Base-by-base conservation (phyloP, 23 red algal genomes). In the Gracilaria gracilis region DNA sequence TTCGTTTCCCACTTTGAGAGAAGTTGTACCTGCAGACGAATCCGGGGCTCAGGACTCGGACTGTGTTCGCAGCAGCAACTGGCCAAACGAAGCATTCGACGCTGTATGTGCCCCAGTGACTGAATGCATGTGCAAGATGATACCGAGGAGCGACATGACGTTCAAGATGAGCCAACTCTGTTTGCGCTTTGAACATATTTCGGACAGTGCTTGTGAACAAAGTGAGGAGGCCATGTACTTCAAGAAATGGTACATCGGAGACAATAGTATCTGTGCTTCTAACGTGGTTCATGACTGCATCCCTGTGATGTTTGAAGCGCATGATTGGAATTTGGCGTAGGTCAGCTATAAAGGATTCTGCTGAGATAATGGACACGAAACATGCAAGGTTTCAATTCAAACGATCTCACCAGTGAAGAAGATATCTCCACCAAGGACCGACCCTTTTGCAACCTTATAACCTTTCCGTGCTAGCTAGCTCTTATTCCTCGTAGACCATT, bases 41-140 rank as follows among this genome's bases (percentile, higher is more conserved):
- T 7, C 17, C 3, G 9, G 21, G 57, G 21, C 21, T n/a, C 9
- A 59, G 17, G 57, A n/a, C 42, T 46, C 42, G 24, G 59, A 32
- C 31, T 19, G 59, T 39, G 21, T 50, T 36, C 9, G 33, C 38
- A 48, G 59, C 72, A 48, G 59, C 72, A 77, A 37, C 40, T 77
- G 72, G 72, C 72, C 72, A n/a, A 7, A 77, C 4, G 46, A 51
- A 28, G 38, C 72, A 16, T 50, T 77, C 23, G 72, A 46, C 28
- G 72, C 17, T 7, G 72, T 77, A 28, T 77, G 72, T 25, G 32
- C 50, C 29, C 40, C 72, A 35, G 72, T 77, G 31, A 77, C 50
- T 32, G 46, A 77, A 28, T 77, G 72, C 42, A 77, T 77, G 72
- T 77, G 72, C 46, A 49, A 77, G 9, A 40, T 46, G 38, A 42